Percentiles rank a stretch among this genome's conserved stretches.
These are phyloP conservation scores for Candida cerambycidarum DNA, from an alignment of 805 yeast genomes.

Conservation along the genomic window DNA sequence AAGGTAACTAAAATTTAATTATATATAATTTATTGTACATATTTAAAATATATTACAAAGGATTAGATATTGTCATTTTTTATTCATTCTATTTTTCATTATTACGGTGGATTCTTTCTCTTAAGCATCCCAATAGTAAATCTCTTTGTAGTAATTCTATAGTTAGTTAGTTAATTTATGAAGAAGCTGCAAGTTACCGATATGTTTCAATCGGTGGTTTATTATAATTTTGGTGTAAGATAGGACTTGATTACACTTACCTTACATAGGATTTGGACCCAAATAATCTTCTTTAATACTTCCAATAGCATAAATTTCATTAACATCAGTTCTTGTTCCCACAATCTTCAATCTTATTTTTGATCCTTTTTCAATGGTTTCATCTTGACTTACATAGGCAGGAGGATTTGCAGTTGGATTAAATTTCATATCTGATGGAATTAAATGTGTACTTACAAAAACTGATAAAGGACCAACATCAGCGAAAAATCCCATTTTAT, in stretches of 20 bases:
- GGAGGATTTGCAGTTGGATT: slow-evolving; percentile 97
- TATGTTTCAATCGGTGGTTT: too few species aligned
- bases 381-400: slow-evolving; percentile 95
- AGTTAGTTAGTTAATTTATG: not conserved
- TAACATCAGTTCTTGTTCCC: slow-evolving; percentile 96
- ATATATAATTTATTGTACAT: slow-evolving; percentile 6
- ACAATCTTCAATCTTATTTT: slow-evolving; percentile 92
- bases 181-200: too few species aligned
- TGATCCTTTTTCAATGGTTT: slow-evolving; percentile 90
- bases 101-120: not conserved
- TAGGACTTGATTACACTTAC: slow-evolving; percentile 13
- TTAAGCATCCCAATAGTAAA: not conserved
- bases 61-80: slow-evolving; percentile 1
- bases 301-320: slow-evolving; percentile 96
- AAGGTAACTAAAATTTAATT: not conserved
- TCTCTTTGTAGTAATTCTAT: not conserved
- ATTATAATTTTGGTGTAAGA: too few species aligned
- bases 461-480: slow-evolving; percentile 97
- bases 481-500: slow-evolving; percentile 93
- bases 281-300: slow-evolving; percentile 96
- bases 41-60: slow-evolving; percentile 4
- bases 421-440: slow-evolving; percentile 90
- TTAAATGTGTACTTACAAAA: slow-evolving; percentile 90
- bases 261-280: slow-evolving; percentile 63
- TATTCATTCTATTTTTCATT: slow-evolving; percentile 7